Percentiles rank a stretch among this genome's conserved stretches.
These are phyloP conservation scores for Aspergillus hancockii DNA, from an alignment of 495 filamentous ascomycete genomes.

Conservation along the genomic window DNA sequence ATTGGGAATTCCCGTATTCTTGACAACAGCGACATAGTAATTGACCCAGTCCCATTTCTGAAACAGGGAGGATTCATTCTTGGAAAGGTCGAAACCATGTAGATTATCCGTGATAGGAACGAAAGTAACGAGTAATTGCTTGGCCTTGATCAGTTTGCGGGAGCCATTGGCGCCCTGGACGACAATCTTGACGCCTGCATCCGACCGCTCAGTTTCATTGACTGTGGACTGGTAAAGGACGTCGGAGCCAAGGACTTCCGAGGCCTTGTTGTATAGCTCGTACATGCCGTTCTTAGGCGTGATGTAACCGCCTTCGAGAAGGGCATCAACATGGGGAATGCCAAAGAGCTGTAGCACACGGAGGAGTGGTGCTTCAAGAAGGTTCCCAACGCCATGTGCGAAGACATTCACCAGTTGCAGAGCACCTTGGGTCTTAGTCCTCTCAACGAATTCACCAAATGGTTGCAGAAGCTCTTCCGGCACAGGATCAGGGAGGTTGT, in stretches of 20 bases:
- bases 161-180: constrained; percentile 36
- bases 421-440: constrained; percentile 38
- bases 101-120: constrained; percentile 41
- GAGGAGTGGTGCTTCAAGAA: constrained; percentile 32
- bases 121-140: constrained; percentile 48
- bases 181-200: constrained; percentile 27
- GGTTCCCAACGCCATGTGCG: constrained; percentile 38
- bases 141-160: constrained; percentile 37
- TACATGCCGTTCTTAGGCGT: constrained; percentile 37
- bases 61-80: constrained; percentile 40
- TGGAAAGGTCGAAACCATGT: constrained; percentile 33
- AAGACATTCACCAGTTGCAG: constrained; percentile 29
- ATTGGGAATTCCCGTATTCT: constrained; percentile 40
- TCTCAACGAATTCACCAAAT: constrained; percentile 48
- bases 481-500: constrained; percentile 48
- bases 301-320: constrained; percentile 19
- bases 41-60: constrained; percentile 24
- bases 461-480: constrained; percentile 53
- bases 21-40: constrained; percentile 48
- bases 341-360: constrained; percentile 33
- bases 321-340: constrained; percentile 18
- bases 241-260: constrained; percentile 27
- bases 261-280: constrained; percentile 43
- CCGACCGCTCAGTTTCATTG: constrained; percentile 25
- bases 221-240: constrained; percentile 35